Evolutionary conservation across 1,284 basidiomycete genomes (phyloP).

Genomic region (Rhodofomes roseus): DNA sequence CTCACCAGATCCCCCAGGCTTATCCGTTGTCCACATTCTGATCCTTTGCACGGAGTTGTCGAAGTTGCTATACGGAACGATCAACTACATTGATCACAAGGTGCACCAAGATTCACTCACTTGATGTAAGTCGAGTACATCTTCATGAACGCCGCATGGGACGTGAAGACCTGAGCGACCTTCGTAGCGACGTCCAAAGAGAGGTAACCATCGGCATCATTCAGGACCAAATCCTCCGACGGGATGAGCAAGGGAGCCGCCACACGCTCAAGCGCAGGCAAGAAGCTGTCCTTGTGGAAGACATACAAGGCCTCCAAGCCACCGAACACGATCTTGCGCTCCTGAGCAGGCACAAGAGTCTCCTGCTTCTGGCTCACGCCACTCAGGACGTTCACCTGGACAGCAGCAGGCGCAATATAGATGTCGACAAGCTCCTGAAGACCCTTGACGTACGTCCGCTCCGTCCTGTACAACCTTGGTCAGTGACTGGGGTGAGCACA

Average conservation of each 20-base stretch:
- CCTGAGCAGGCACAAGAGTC: constrained; percentile 80
- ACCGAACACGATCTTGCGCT: constrained; percentile 91
- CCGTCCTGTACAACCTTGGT: constrained; percentile 58
- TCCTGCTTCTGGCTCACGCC: constrained; percentile 74
- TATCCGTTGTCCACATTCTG: constrained; percentile 75
- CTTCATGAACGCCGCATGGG: constrained; percentile 93
- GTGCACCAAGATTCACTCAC: constrained; percentile 43
- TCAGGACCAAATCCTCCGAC: constrained; percentile 39
- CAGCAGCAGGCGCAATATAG: constrained; percentile 86
- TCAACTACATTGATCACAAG: constrained; percentile 6
- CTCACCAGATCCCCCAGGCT: constrained; percentile 34
- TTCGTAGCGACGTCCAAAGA: constrained; percentile 76
- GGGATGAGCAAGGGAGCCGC: constrained; percentile 62
- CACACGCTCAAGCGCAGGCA: constrained; percentile 83
- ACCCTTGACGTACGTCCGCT: constrained; percentile 92
- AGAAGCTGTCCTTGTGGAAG: constrained; percentile 90
- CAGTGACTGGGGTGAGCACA: constrained; percentile 10
- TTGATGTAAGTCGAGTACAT: constrained; percentile 98
- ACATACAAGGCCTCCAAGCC: constrained; percentile 88
- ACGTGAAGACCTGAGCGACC: constrained; percentile 87
- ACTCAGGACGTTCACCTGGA: constrained; percentile 65
- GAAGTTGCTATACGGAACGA: constrained; percentile 64
- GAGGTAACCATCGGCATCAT: constrained; percentile 69
- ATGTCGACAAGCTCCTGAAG: constrained; percentile 92
- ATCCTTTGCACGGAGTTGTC: constrained; percentile 87